phyloP scores from a whole-genome alignment of 139 green algal species.

The Chlamydomonas eustigma region DNA sequence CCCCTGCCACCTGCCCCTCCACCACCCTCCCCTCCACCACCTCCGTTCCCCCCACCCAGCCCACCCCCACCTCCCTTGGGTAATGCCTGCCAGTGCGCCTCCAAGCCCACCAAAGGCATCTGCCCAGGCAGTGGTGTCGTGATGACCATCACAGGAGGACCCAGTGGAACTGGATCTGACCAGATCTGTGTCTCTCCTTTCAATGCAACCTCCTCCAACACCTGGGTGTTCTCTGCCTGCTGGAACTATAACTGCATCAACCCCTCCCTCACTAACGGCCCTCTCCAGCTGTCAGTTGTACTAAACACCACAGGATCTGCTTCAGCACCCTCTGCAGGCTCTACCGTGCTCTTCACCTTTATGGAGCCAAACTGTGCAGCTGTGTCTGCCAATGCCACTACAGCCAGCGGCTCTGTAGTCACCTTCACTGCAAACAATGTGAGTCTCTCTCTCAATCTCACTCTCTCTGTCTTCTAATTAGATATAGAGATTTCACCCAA shows the following conservation, averaged over 20 bases:
- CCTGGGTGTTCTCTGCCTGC: not conserved
- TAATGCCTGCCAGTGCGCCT: not conserved
- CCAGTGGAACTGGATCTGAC: not conserved
- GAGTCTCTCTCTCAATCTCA: no score
- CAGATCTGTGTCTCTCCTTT: not conserved
- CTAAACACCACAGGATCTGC: not conserved
- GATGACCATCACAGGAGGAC: not conserved
- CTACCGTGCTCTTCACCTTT: not conserved
- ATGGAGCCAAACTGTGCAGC: constrained; percentile 2
- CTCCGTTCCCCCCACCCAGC: not conserved
- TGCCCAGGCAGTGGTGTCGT: not conserved
- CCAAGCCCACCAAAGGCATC: not conserved
- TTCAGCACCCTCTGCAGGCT: not conserved
- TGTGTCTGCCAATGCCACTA: not conserved
- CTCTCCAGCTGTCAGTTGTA: not conserved
- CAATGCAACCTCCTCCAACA: not conserved
- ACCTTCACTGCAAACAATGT: not conserved
- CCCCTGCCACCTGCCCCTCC: not conserved
- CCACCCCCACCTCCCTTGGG: not conserved
- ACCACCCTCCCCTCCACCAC: not conserved
- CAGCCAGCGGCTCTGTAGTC: not conserved
- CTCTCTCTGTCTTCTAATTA: no score
- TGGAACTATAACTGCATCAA: constrained; percentile 9
- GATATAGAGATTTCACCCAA: no score
- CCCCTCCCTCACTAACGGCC: not conserved